These are phyloP conservation scores for Ajuga chamaepitys DNA, from an alignment of 257 asterid genomes.

Conservation along the genomic window DNA sequence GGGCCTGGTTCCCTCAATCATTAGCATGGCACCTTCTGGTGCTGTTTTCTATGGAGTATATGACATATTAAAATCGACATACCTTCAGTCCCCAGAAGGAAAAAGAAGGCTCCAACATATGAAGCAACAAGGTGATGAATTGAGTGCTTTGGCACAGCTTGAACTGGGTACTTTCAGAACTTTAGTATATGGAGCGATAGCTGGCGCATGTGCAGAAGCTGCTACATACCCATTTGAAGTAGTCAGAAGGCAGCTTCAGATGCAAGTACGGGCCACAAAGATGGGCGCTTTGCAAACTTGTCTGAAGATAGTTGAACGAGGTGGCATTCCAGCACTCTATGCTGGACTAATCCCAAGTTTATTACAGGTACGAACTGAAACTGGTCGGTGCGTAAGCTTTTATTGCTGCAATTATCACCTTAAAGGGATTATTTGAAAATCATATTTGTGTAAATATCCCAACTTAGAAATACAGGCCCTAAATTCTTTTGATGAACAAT, in stretches of 20 bases:
- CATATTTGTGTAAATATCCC: not conserved
- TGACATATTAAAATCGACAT: slow-evolving; percentile 80
- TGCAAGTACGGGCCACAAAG: slow-evolving; percentile 77
- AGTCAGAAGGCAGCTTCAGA: slow-evolving; percentile 93
- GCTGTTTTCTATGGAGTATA: slow-evolving; percentile 95
- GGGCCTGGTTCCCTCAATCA: slow-evolving; percentile 81
- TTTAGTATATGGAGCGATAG: slow-evolving; percentile 79
- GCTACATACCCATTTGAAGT: slow-evolving; percentile 98
- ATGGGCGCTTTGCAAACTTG: slow-evolving; percentile 79
- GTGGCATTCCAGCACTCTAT: slow-evolving; percentile 86
- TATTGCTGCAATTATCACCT: not conserved
- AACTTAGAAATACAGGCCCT: not conserved
- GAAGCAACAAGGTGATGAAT: slow-evolving; percentile 63
- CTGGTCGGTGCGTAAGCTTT: not conserved
- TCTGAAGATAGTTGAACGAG: slow-evolving; percentile 71
- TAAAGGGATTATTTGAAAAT: not conserved
- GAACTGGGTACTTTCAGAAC: slow-evolving; percentile 87
- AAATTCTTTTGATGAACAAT: not conserved
- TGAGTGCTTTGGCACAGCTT: slow-evolving; percentile 80
- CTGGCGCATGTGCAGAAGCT: slow-evolving; percentile 95
- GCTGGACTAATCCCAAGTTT: slow-evolving; percentile 90
- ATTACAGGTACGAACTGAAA: slow-evolving; percentile 53
- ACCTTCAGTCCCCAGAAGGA: slow-evolving; percentile 77
- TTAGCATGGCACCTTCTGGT: slow-evolving; percentile 99
- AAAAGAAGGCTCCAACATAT: slow-evolving; percentile 52